phyloP scores from a whole-genome alignment of 164 flowering plant genomes.

The Santalum album region DNA sequence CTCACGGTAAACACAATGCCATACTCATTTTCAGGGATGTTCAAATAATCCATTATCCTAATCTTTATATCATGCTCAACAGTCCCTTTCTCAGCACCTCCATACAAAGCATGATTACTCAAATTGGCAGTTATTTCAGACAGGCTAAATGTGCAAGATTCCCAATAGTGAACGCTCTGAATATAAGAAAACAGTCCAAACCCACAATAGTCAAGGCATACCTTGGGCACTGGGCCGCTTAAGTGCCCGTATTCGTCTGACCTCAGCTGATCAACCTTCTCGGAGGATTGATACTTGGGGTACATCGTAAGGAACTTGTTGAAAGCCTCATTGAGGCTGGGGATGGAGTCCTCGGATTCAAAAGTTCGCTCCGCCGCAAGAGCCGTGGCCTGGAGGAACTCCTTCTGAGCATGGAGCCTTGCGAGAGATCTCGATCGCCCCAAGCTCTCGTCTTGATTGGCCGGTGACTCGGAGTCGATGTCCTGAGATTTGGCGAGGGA shows the following conservation, averaged over 20 bases:
- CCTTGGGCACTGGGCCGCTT: slow-evolving; percentile 44
- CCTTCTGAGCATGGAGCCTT: slow-evolving; percentile 64
- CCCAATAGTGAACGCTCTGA: slow-evolving; percentile 45
- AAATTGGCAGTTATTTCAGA: slow-evolving; percentile 60
- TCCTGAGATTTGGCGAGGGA: slow-evolving; percentile 64
- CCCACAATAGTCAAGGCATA: slow-evolving; percentile 84
- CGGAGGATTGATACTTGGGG: slow-evolving; percentile 70
- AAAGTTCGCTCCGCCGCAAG: slow-evolving; percentile 62
- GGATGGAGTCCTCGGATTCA: slow-evolving; percentile 56
- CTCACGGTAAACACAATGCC: slow-evolving; percentile 78
- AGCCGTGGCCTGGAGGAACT: slow-evolving; percentile 74
- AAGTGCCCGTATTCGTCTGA: slow-evolving; percentile 63
- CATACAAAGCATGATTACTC: slow-evolving; percentile 52
- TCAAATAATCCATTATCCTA: slow-evolving; percentile 70
- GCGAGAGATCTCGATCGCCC: slow-evolving; percentile 76
- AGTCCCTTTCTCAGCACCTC: slow-evolving; percentile 59
- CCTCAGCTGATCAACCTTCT: slow-evolving; percentile 77
- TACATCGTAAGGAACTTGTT: slow-evolving; percentile 80
- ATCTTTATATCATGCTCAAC: slow-evolving; percentile 44
- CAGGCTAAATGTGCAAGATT: slow-evolving; percentile 56
- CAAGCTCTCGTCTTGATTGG: slow-evolving; percentile 47
- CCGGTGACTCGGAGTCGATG: slow-evolving; percentile 35
- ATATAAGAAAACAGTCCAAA: slow-evolving; percentile 70
- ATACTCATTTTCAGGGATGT: slow-evolving; percentile 71
- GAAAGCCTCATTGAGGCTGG: slow-evolving; percentile 48